These are phyloP conservation scores for Cladophialophora immunda DNA, from an alignment of 2,329 filamentous ascomycete genomes.

Conservation along the genomic window DNA sequence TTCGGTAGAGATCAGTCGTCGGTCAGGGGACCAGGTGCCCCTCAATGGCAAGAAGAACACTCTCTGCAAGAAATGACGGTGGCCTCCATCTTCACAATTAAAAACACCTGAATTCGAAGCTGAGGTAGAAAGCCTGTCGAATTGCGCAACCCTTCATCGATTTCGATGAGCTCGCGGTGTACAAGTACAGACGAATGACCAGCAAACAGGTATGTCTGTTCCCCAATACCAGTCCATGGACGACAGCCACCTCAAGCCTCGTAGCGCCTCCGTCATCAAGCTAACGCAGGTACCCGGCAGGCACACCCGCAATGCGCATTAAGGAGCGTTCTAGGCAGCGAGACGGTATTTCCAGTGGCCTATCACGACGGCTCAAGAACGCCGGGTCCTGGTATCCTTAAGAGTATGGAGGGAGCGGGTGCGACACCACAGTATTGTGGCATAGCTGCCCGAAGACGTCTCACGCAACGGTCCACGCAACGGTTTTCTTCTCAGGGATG, in stretches of 20 bases:
- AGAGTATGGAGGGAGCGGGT: not conserved
- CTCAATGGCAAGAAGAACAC: too few relatives aligned
- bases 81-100: not conserved
- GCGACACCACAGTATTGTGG: not conserved
- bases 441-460: not conserved
- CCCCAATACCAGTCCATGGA: not conserved
- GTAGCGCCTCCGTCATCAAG: not conserved
- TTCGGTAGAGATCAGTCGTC: too few relatives aligned
- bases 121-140: not conserved
- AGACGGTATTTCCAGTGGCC: not conserved
- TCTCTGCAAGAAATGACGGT: too few relatives aligned
- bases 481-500: not conserved
- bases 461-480: not conserved
- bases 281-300: conserved; percentile 21
- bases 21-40: too few relatives aligned
- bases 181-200: not conserved
- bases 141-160: not conserved
- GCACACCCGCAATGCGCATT: not conserved
- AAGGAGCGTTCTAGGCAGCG: not conserved
- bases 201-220: not conserved
- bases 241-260: not conserved
- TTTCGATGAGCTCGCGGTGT: not conserved
- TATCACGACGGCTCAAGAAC: not conserved
- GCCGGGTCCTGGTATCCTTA: not conserved
- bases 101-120: not conserved